A percentile compares a stretch with the other conserved stretches of the same genome.
Evolutionary conservation across 163 green algal genomes (phyloP).

Genomic region (Scenedesmus sp.): DNA sequence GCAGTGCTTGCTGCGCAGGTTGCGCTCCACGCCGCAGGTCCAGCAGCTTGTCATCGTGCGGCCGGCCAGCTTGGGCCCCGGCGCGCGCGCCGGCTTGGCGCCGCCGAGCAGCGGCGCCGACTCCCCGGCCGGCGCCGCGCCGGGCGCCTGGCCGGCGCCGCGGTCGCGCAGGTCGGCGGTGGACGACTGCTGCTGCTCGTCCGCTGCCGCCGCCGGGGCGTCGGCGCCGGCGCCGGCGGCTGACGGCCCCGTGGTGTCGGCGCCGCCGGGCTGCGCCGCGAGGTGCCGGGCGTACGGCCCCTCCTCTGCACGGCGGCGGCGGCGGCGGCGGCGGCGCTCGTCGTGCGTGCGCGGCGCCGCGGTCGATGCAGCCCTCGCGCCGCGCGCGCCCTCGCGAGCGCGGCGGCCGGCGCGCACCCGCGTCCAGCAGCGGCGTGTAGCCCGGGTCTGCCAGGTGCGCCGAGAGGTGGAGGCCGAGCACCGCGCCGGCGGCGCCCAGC

Average conservation of each 20-base stretch:
- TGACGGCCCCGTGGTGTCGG: neutral
- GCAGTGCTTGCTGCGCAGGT: conserved; percentile 78
- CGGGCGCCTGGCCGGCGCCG: neutral
- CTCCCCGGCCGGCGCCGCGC: neutral
- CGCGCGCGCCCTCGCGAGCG: no score
- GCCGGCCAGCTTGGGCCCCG: conserved; percentile 3
- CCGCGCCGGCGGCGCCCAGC: neutral
- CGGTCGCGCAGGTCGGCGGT: neutral
- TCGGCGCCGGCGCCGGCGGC: neutral
- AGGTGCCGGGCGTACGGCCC: conserved; percentile 10
- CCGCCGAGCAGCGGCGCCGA: neutral
- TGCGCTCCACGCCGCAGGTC: conserved; percentile 62
- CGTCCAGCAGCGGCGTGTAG: conserved; percentile 16
- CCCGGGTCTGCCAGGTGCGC: conserved; percentile 29
- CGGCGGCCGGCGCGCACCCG: conserved; percentile 24
- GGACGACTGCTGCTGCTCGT: neutral
- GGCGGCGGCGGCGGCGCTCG: neutral
- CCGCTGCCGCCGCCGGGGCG: neutral
- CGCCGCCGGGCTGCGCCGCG: neutral
- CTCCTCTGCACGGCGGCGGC: conserved; percentile 5
- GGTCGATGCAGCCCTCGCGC: neutral
- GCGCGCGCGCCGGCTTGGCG: neutral
- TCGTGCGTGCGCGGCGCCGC: neutral
- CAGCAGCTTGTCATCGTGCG: conserved; percentile 42
- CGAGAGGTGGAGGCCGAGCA: conserved; percentile 5